Percentiles rank a stretch among this genome's conserved stretches.
Conservation (phyloP, 2,329 filamentous ascomycete species). For the Thielaviopsis punctulata region DNA sequence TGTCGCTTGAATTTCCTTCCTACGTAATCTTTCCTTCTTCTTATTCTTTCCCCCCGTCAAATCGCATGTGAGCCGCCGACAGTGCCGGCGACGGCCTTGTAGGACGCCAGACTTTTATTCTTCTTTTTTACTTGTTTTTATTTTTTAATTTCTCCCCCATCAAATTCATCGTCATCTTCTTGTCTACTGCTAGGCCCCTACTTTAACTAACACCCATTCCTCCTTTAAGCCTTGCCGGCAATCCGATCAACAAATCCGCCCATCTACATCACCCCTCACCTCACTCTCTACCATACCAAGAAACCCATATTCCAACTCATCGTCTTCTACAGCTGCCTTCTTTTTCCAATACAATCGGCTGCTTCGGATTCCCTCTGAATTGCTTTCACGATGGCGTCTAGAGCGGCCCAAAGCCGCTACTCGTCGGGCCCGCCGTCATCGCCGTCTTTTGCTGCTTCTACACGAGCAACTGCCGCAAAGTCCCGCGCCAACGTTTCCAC, state of each 20-base stretch:
- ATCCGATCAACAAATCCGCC: background rate
- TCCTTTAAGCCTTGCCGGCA: background rate
- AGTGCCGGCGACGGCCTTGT: constrained; percentile 7
- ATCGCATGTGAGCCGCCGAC: constrained; percentile 5
- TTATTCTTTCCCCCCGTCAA: background rate
- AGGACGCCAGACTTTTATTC: constrained; percentile 1
- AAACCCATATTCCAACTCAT: background rate
- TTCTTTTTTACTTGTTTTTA: background rate
- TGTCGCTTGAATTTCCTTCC: background rate
- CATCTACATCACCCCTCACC: background rate
- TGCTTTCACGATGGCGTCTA: constrained; percentile 4
- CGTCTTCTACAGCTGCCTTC: background rate
- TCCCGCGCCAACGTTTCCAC: constrained; percentile 6
- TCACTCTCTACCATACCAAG: background rate
- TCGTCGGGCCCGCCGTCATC: constrained; percentile 4
- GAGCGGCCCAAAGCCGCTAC: constrained; percentile 8
- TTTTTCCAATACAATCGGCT: background rate
- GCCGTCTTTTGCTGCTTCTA: constrained; percentile 9
- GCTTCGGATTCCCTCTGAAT: too few species aligned
- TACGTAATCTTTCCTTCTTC: background rate
- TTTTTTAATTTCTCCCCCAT: background rate
- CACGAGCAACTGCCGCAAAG: constrained; percentile 7
- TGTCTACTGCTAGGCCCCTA: background rate
- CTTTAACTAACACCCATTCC: background rate
- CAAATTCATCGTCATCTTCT: background rate